Percentiles rank a stretch among this genome's conserved stretches.
These are phyloP conservation scores for Przewalskia tangutica DNA, from an alignment of 257 asterid species.

Conservation along the genomic window DNA sequence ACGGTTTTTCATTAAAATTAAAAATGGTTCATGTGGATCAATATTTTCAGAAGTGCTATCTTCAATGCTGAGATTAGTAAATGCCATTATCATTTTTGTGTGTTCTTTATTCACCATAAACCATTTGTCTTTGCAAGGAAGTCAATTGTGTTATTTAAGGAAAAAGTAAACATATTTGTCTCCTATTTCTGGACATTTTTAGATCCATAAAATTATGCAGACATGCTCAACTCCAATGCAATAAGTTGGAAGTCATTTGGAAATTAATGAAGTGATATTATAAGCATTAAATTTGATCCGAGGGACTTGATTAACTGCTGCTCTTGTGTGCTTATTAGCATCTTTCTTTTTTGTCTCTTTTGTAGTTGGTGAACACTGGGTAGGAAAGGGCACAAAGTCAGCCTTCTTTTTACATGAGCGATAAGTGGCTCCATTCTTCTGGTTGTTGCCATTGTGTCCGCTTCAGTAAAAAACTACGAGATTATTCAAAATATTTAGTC, in stretches of 20 bases:
- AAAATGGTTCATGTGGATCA: background rate
- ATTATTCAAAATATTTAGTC: constrained; percentile 12
- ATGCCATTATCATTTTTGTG: background rate
- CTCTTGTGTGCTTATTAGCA: constrained; percentile 2
- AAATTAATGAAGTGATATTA: background rate
- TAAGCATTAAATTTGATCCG: background rate
- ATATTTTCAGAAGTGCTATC: background rate
- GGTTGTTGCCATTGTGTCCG: constrained; percentile 1
- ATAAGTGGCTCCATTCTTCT: constrained; percentile 35
- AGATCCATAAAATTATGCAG: background rate
- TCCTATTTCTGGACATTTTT: background rate
- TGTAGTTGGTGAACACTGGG: constrained; percentile 94
- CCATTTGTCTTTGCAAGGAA: background rate
- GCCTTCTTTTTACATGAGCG: constrained; percentile 96
- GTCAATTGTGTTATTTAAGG: background rate
- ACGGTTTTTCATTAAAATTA: background rate
- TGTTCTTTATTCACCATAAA: background rate
- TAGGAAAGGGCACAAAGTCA: constrained; percentile 98
- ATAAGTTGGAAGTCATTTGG: background rate
- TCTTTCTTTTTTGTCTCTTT: constrained; percentile 4
- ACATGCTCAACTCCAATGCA: background rate
- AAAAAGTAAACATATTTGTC: no score
- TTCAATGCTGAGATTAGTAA: background rate
- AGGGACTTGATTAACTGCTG: background rate
- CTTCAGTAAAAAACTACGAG: background rate